phyloP scores from a whole-genome alignment of 495 filamentous ascomycete genomes.

The Penicillium pancosmium region DNA sequence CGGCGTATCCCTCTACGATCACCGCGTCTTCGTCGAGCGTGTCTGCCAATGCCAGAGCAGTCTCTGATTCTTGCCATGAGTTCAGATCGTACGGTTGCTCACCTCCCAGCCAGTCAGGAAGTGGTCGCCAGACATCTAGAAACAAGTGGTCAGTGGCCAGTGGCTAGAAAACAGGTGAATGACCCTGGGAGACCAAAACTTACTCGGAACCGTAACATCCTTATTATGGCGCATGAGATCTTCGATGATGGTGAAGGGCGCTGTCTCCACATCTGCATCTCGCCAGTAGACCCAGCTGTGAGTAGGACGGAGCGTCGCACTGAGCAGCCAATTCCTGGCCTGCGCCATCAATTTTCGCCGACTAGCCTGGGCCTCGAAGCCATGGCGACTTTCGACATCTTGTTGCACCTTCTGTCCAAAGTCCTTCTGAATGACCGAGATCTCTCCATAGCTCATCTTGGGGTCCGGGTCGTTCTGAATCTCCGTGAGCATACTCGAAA shows the following conservation, averaged over 20 bases:
- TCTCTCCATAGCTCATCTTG: slow-evolving; percentile 87
- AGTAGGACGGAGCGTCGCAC: slow-evolving; percentile 88
- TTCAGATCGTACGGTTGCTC: slow-evolving; percentile 99
- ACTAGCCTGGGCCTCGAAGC: slow-evolving; percentile 94
- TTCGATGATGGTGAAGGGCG: slow-evolving; percentile 93
- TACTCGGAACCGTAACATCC: slow-evolving; percentile 98
- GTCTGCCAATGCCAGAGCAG: slow-evolving; percentile 89
- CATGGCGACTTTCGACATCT: slow-evolving; percentile 96
- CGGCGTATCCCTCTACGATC: slow-evolving; percentile 98
- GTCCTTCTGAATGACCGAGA: slow-evolving; percentile 97
- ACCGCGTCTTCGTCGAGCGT: slow-evolving; percentile 98
- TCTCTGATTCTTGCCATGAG: slow-evolving; percentile 99
- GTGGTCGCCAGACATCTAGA: slow-evolving; percentile 94
- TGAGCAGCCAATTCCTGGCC: slow-evolving; percentile 95
- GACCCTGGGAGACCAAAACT: slow-evolving; percentile 39
- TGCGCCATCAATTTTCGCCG: slow-evolving; percentile 97
- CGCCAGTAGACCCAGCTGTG: slow-evolving; percentile 99
- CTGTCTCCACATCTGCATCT: slow-evolving; percentile 97
- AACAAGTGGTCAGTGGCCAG: not conserved
- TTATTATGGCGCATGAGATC: slow-evolving; percentile 99
- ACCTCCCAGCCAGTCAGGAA: slow-evolving; percentile 98
- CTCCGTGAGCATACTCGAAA: slow-evolving; percentile 72
- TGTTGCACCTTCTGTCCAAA: slow-evolving; percentile 98
- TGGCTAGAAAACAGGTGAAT: no score
- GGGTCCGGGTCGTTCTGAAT: slow-evolving; percentile 81